These are phyloP conservation scores for Verruconis gallopava DNA, from an alignment of 2,329 filamentous ascomycete species.

Conservation along the genomic window DNA sequence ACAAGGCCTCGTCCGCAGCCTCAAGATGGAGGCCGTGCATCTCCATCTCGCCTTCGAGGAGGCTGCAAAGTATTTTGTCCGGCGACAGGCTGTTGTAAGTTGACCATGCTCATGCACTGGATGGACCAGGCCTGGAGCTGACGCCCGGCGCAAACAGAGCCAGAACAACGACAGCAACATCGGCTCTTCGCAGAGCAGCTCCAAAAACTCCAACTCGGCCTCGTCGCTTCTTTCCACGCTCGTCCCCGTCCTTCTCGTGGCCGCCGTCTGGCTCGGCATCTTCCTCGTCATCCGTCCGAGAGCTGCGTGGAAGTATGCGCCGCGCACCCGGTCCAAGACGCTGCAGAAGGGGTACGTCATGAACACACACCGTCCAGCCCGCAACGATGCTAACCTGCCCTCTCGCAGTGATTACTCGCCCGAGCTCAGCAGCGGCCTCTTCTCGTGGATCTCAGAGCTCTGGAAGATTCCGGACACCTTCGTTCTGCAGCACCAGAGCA, in stretches of 20 bases:
- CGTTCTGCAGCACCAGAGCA: constrained; percentile 34
- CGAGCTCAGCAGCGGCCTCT: constrained; percentile 28
- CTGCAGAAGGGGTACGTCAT: constrained; percentile 9
- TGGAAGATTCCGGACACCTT: constrained; percentile 30
- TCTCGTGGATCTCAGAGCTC: constrained; percentile 42
- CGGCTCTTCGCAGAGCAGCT: constrained; percentile 12
- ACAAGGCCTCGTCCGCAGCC: not conserved
- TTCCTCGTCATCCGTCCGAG: constrained; percentile 35
- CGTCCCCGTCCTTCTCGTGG: constrained; percentile 32
- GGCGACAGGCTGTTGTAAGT: not conserved
- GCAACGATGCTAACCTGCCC: constrained; percentile 6
- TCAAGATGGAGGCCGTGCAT: not conserved
- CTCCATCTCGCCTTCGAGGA: not conserved
- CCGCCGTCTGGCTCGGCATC: constrained; percentile 28
- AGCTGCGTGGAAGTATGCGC: constrained; percentile 26
- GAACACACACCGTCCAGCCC: not conserved
- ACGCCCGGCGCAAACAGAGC: constrained; percentile 5
- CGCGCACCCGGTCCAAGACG: constrained; percentile 17
- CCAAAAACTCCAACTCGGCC: constrained; percentile 32
- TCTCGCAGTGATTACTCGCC: constrained; percentile 25
- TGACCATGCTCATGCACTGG: not conserved
- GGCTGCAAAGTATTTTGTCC: not conserved
- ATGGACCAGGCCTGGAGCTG: not conserved
- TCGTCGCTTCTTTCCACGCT: constrained; percentile 37
- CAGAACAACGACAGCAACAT: constrained; percentile 9